phyloP scores from a whole-genome alignment of 257 asterid genomes.

The Anisodus tanguticus region DNA sequence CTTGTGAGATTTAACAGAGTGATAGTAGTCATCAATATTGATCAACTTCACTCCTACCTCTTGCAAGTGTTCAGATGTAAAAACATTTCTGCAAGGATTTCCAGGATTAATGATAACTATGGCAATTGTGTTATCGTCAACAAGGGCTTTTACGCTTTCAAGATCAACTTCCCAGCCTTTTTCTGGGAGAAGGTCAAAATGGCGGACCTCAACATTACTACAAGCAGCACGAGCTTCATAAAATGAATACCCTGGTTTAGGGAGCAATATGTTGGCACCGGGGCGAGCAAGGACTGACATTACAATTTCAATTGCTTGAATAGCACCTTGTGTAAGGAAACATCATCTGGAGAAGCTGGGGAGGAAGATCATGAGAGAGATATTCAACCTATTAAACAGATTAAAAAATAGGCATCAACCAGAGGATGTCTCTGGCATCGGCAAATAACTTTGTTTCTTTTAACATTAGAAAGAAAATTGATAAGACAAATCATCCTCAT shows the following conservation, averaged over 20 bases:
- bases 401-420: background rate
- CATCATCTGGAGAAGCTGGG: slow-evolving; percentile 47
- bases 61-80: slow-evolving; percentile 65
- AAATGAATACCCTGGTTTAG: slow-evolving; percentile 66
- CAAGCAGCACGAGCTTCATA: slow-evolving; percentile 66
- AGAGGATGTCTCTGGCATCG: background rate
- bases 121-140: slow-evolving; percentile 81
- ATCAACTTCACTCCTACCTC: slow-evolving; percentile 51
- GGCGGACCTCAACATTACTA: slow-evolving; percentile 61
- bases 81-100: slow-evolving; percentile 93
- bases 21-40: background rate
- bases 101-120: slow-evolving; percentile 92
- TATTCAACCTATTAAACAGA: slow-evolving; percentile 61
- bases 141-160: slow-evolving; percentile 62
- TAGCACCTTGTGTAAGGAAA: slow-evolving; percentile 26
- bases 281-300: slow-evolving; percentile 66
- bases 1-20: background rate
- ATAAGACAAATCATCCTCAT: slow-evolving; percentile 16
- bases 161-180: slow-evolving; percentile 84
- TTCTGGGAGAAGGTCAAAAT: slow-evolving; percentile 79
- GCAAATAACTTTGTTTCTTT: background rate
- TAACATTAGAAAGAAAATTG: background rate
- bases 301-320: slow-evolving; percentile 35
- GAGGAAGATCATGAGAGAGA: slow-evolving; percentile 75
- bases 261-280: slow-evolving; percentile 75